Conservation (phyloP, 2,329 filamentous ascomycete genomes). For the Phialophora tarda region DNA sequence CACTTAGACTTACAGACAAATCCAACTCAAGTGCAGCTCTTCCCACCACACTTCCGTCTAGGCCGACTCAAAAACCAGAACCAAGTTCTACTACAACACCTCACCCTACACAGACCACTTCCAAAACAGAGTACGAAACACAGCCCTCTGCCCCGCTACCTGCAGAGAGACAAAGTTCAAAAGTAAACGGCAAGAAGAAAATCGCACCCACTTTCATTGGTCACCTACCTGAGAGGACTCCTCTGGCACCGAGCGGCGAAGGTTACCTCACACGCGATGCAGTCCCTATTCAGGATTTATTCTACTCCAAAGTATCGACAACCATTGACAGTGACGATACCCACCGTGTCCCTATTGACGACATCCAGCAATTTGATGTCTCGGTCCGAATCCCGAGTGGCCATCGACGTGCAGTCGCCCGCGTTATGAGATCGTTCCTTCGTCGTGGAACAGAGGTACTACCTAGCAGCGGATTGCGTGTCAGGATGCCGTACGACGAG, state of each 20-base stretch:
- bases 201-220: constrained; percentile 33
- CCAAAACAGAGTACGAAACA: background rate
- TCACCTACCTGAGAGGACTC: constrained; percentile 21
- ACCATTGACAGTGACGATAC: constrained; percentile 41
- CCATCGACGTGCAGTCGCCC: constrained; percentile 28
- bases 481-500: constrained; percentile 28
- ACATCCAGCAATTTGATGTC: constrained; percentile 18
- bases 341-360: constrained; percentile 40
- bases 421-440: constrained; percentile 29
- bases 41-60: background rate
- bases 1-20: constrained; percentile 2
- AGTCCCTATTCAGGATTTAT: constrained; percentile 49
- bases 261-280: constrained; percentile 49
- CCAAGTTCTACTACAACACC: background rate
- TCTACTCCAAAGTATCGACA: constrained; percentile 47
- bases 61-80: background rate
- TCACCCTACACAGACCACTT: background rate
- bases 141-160: background rate
- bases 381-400: constrained; percentile 38
- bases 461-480: constrained; percentile 11
- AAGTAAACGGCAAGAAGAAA: constrained; percentile 27
- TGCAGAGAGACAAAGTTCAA: background rate
- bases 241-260: background rate
- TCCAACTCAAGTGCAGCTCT: background rate
- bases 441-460: constrained; percentile 19